Evolutionary conservation across 2,329 filamentous ascomycete genomes (phyloP).

Genomic region (Hawksworthiomyces lignivorus): DNA sequence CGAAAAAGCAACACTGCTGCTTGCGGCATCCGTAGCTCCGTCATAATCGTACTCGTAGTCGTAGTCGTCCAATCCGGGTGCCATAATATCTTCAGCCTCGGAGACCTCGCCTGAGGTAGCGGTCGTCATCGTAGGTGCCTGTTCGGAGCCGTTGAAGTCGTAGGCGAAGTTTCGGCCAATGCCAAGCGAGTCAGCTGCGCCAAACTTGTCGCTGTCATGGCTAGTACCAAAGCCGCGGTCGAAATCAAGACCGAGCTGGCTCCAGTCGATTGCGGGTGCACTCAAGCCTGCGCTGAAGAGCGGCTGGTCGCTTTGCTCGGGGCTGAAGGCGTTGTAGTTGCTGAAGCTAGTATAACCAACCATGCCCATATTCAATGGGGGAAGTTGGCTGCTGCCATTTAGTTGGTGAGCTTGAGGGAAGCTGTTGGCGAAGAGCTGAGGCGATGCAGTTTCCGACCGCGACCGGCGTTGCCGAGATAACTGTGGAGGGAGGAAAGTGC

Average conservation of each 20-base stretch:
- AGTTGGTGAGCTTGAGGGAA: conserved; percentile 21
- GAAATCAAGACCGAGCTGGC: conserved; percentile 42
- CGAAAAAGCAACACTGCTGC: conserved; percentile 35
- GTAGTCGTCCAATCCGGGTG: conserved; percentile 32
- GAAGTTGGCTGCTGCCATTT: conserved; percentile 40
- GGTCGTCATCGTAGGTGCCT: conserved; percentile 46
- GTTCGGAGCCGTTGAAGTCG: conserved; percentile 48
- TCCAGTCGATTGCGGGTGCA: conserved; percentile 48
- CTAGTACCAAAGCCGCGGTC: conserved; percentile 27
- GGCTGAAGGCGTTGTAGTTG: conserved; percentile 35
- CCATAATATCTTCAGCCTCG: conserved; percentile 53
- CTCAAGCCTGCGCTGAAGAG: conserved; percentile 56
- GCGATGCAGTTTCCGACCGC: conserved; percentile 56
- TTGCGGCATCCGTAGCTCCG: conserved; percentile 18
- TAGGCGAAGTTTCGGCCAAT: conserved; percentile 47
- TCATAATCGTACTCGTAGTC: conserved; percentile 27
- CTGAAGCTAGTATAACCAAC: conserved; percentile 44
- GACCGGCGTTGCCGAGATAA: conserved; percentile 39
- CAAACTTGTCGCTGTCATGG: conserved; percentile 33
- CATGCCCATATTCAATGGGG: conserved; percentile 51
- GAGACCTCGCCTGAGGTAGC: conserved; percentile 61
- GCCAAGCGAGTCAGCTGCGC: conserved; percentile 43
- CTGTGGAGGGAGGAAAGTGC: conserved; percentile 6
- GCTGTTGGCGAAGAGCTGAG: conserved; percentile 40
- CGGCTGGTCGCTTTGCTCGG: conserved; percentile 45